Conservation (phyloP, 257 asterid genomes). For the Solanum boliviense region DNA sequence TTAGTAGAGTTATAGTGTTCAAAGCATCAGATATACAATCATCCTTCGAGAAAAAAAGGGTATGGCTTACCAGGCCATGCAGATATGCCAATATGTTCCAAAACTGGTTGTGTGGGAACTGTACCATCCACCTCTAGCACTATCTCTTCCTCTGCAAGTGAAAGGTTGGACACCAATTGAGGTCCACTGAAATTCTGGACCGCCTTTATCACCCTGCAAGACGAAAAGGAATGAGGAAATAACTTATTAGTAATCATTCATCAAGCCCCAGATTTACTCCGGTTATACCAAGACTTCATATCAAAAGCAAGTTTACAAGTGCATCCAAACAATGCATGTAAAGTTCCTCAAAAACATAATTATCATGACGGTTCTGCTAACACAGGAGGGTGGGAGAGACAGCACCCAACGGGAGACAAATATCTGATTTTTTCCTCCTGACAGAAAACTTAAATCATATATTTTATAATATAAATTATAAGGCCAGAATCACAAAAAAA, state of each 20-base stretch:
- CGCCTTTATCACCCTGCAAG: slow-evolving; percentile 60
- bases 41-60: not conserved
- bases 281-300: not conserved
- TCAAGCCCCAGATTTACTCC: not conserved
- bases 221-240: slow-evolving; percentile 4
- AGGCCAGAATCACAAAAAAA: not conserved
- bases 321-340: not conserved
- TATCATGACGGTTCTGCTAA: not conserved
- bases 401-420: not conserved
- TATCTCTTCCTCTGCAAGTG: slow-evolving; percentile 75
- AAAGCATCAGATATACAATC: not conserved
- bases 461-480: not conserved
- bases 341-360: not conserved
- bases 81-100: slow-evolving; percentile 85
- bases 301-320: not conserved
- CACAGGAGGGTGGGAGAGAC: not conserved
- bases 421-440: not conserved
- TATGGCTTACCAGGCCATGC: slow-evolving; percentile 83
- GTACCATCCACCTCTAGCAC: slow-evolving; percentile 69
- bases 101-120: slow-evolving; percentile 76
- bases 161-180: slow-evolving; percentile 50
- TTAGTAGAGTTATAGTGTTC: not conserved
- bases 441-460: not conserved
- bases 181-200: slow-evolving; percentile 51
- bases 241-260: slow-evolving; percentile 4